phyloP scores from a whole-genome alignment of 495 filamentous ascomycete species.

The Mycothermus thermophilus region DNA sequence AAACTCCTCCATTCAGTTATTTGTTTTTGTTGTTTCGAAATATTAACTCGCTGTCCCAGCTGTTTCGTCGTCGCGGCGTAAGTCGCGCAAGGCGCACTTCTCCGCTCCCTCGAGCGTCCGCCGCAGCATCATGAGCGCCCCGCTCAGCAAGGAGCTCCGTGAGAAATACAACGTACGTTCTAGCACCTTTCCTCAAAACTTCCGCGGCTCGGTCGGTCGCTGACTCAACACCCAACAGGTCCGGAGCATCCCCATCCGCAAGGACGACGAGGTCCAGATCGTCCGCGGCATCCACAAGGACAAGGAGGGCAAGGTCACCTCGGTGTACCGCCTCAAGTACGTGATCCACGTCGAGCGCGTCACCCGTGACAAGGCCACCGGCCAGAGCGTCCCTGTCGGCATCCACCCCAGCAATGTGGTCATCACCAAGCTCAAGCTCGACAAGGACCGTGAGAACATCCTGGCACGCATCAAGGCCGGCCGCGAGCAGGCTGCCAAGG shows the following conservation, averaged over 20 bases:
- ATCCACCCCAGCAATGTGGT: constrained; percentile 86
- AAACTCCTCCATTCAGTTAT: not conserved
- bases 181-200: constrained; percentile 3
- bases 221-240: constrained; percentile 40
- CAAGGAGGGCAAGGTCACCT: constrained; percentile 86
- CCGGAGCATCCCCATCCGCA: constrained; percentile 92
- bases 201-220: constrained; percentile 1
- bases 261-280: constrained; percentile 89
- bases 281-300: constrained; percentile 85
- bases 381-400: constrained; percentile 76
- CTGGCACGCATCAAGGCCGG: constrained; percentile 70
- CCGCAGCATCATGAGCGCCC: constrained; percentile 85
- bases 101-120: constrained; percentile 78
- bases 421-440: constrained; percentile 94
- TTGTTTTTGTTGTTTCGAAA: not conserved
- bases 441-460: constrained; percentile 95
- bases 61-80: constrained; percentile 61
- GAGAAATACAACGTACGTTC: constrained; percentile 82
- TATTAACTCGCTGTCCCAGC: too few species aligned
- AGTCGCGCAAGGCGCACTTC: constrained; percentile 97
- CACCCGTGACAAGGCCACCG: constrained; percentile 84
- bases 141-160: constrained; percentile 85
- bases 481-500: constrained; percentile 51
- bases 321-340: constrained; percentile 97
- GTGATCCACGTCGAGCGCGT: constrained; percentile 86